Evolutionary conservation across 2,329 filamentous ascomycete species (phyloP).

Genomic region (Pseudonectria foliicola): DNA sequence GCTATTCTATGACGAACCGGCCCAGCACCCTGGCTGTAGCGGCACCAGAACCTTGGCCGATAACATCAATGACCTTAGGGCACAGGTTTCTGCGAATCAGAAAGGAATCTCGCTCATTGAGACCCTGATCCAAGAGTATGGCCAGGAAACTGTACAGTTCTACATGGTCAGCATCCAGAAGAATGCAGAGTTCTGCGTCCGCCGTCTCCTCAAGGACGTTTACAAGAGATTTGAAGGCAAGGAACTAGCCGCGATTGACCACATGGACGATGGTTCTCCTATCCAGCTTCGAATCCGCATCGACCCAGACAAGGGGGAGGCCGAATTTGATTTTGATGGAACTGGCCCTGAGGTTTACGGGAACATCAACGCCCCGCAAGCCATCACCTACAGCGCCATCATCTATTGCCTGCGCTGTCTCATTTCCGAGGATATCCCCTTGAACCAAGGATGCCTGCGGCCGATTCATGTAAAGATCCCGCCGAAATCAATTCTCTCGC

Average conservation of each 20-base stretch:
- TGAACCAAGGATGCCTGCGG: conserved; percentile 76
- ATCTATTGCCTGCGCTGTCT: conserved; percentile 78
- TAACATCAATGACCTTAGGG: conserved; percentile 77
- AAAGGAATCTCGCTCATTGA: conserved; percentile 80
- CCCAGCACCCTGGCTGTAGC: conserved; percentile 66
- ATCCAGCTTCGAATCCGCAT: conserved; percentile 71
- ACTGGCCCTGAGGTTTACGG: conserved; percentile 75
- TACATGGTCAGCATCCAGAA: conserved; percentile 79
- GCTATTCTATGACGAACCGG: conserved; percentile 65
- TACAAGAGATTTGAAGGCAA: conserved; percentile 63
- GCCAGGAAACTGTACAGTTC: conserved; percentile 69
- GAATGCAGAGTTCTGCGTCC: conserved; percentile 70
- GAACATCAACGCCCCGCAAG: conserved; percentile 75
- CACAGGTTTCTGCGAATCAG: conserved; percentile 77
- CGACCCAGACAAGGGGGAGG: conserved; percentile 66
- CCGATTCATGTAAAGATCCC: conserved; percentile 71
- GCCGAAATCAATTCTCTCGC: conserved; percentile 64
- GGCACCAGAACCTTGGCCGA: conserved; percentile 73
- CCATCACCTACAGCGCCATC: conserved; percentile 78
- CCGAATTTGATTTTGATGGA: conserved; percentile 72
- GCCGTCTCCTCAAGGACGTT: conserved; percentile 64
- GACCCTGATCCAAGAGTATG: conserved; percentile 68
- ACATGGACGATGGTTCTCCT: conserved; percentile 78
- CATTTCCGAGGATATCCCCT: conserved; percentile 72
- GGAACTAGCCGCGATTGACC: conserved; percentile 64